Conservation (phyloP, 257 asterid species). For the Hygrophila difformis region DNA sequence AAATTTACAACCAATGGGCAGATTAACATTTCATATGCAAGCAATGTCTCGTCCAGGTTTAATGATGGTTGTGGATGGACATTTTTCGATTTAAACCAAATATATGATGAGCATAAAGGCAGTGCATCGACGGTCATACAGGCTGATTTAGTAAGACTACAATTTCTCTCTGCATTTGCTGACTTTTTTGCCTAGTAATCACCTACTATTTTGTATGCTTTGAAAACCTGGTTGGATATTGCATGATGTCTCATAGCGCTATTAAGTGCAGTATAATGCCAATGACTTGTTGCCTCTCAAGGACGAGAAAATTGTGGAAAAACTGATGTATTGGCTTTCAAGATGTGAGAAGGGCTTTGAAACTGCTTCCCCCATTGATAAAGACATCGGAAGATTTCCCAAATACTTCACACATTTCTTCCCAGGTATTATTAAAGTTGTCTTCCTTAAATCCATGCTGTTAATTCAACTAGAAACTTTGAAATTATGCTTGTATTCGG, state of each 20-base stretch:
- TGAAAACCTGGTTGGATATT: not conserved
- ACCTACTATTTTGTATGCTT: not conserved
- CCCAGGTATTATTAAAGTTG: too few species aligned
- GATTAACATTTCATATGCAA: conserved; percentile 45
- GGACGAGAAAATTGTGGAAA: conserved; percentile 44
- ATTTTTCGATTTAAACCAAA: conserved; percentile 38
- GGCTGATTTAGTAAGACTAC: conserved; percentile 42
- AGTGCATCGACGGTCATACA: conserved; percentile 33
- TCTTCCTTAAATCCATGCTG: too few species aligned
- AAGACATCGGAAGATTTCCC: conserved; percentile 52
- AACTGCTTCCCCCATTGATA: conserved; percentile 37
- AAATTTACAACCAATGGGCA: conserved; percentile 5
- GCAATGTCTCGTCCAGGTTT: conserved; percentile 41
- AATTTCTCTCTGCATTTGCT: not conserved
- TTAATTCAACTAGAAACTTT: too few species aligned
- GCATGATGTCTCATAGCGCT: not conserved
- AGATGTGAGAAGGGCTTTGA: conserved; percentile 37
- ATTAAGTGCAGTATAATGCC: conserved; percentile 48
- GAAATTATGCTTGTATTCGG: too few species aligned
- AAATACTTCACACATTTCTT: conserved; percentile 43
- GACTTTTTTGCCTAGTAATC: not conserved
- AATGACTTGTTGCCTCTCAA: conserved; percentile 41
- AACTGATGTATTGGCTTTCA: conserved; percentile 39
- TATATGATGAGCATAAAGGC: conserved; percentile 36
- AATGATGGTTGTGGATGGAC: conserved; percentile 43